A percentile compares a stretch with the other conserved stretches of the same genome.
These are phyloP conservation scores for Aphanoascus verrucosus DNA, from an alignment of 2,329 filamentous ascomycete species.

Conservation along the genomic window DNA sequence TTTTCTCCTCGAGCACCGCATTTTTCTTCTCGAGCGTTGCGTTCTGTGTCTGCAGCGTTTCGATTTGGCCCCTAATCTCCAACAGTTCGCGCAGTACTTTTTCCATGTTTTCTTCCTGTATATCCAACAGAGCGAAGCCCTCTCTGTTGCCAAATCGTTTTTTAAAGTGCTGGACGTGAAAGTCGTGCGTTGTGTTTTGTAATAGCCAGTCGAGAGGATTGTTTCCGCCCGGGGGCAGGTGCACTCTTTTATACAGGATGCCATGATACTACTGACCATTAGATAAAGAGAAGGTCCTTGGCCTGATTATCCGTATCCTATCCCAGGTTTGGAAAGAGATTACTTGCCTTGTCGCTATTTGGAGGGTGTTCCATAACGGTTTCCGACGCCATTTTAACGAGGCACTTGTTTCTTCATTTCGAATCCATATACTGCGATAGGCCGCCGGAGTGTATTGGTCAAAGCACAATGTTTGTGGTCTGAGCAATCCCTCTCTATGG, in stretches of 20 bases:
- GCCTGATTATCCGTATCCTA: conserved; percentile 6
- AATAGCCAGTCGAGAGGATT: conserved; percentile 6
- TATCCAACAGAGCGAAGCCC: conserved; percentile 8
- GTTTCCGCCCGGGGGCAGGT: neutral
- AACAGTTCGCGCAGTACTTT: conserved; percentile 1
- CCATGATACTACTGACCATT: conserved; percentile 6
- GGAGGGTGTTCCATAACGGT: neutral
- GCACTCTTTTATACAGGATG: conserved; percentile 7
- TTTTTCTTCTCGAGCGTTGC: conserved; percentile 2
- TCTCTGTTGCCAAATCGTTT: conserved; percentile 10
- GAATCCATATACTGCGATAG: neutral
- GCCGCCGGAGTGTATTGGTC: neutral
- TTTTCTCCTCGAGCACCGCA: too few species aligned
- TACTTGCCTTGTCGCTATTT: conserved; percentile 8
- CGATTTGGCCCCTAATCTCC: conserved; percentile 3
- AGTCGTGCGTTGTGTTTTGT: conserved; percentile 3
- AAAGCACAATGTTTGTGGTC: conserved; percentile 5
- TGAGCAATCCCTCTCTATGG: conserved; percentile 3
- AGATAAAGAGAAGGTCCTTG: conserved; percentile 5
- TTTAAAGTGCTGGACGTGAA: conserved; percentile 1
- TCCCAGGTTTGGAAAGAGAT: conserved; percentile 3
- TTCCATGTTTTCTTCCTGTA: conserved; percentile 7
- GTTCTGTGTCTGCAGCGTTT: conserved; percentile 2
- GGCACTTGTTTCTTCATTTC: conserved; percentile 3
- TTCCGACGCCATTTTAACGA: neutral